Evolutionary conservation across 495 filamentous ascomycete genomes (phyloP).

Genomic region (Penicillium riverlandense): DNA sequence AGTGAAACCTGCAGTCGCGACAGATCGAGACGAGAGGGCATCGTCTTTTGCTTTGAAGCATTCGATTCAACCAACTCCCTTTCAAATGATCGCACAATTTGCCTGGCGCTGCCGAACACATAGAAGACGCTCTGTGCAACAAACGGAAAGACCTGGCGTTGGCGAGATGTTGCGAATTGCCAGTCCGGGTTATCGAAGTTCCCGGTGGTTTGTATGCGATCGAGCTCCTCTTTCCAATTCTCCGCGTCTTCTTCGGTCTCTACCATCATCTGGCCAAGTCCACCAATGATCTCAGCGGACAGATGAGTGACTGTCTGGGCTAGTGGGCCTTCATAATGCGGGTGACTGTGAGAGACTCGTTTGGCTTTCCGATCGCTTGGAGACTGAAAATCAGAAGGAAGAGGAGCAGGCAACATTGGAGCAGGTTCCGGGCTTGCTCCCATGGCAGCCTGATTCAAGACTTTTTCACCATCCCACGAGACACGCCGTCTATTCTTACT

Average conservation of each 20-base stretch:
- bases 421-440: constrained; percentile 1
- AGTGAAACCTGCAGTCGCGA: constrained; percentile 25
- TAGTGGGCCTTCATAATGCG: constrained; percentile 6
- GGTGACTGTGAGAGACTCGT: constrained; percentile 2
- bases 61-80: constrained; percentile 8
- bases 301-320: constrained; percentile 40
- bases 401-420: neutral
- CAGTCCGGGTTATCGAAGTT: constrained; percentile 34
- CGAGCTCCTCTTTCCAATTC: constrained; percentile 33
- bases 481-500: constrained; percentile 32
- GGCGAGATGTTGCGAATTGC: constrained; percentile 30
- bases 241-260: constrained; percentile 30
- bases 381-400: constrained; percentile 8
- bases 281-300: constrained; percentile 32
- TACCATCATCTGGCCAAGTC: constrained; percentile 27
- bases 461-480: constrained; percentile 39
- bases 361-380: constrained; percentile 16
- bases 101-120: constrained; percentile 57
- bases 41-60: constrained; percentile 1
- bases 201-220: constrained; percentile 30
- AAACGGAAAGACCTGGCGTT: constrained; percentile 45
- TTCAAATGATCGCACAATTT: constrained; percentile 60
- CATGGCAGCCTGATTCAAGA: constrained; percentile 21
- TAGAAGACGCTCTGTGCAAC: constrained; percentile 69
- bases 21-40: constrained; percentile 21